These are phyloP conservation scores for Vicia villosa DNA, from an alignment of 306 rosid species.

Conservation along the genomic window DNA sequence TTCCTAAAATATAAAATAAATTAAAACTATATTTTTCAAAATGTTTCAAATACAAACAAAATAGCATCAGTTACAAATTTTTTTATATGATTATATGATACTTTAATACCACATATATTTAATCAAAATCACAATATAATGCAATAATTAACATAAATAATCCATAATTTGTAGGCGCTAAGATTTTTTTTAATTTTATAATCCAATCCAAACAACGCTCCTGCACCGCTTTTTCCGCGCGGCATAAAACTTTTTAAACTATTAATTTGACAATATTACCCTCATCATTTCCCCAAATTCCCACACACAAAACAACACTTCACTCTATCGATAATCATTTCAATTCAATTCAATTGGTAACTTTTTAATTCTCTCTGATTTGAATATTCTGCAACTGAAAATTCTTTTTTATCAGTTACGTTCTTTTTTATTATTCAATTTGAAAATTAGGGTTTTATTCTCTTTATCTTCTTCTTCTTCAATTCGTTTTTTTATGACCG, in stretches of 20 bases:
- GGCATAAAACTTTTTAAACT: conserved; percentile 31
- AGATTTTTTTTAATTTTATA: neutral
- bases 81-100: too few species aligned
- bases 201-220: neutral
- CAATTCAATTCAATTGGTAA: neutral
- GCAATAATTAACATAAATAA: too few species aligned
- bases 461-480: conserved; percentile 4
- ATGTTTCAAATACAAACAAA: too few species aligned
- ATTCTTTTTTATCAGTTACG: neutral
- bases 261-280: neutral
- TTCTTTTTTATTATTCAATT: too few species aligned
- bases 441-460: too few species aligned
- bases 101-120: too few species aligned
- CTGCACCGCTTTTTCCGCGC: conserved; percentile 30
- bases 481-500: conserved; percentile 37
- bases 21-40: too few species aligned
- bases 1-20: too few species aligned
- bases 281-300: neutral
- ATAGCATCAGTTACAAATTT: too few species aligned
- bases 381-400: neutral
- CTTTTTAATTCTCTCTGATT: neutral
- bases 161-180: neutral
- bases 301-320: neutral
- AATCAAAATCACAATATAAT: too few species aligned
- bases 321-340: neutral